Conservation (phyloP, 176 grass and related monocot species). For the Ananas comosus region DNA sequence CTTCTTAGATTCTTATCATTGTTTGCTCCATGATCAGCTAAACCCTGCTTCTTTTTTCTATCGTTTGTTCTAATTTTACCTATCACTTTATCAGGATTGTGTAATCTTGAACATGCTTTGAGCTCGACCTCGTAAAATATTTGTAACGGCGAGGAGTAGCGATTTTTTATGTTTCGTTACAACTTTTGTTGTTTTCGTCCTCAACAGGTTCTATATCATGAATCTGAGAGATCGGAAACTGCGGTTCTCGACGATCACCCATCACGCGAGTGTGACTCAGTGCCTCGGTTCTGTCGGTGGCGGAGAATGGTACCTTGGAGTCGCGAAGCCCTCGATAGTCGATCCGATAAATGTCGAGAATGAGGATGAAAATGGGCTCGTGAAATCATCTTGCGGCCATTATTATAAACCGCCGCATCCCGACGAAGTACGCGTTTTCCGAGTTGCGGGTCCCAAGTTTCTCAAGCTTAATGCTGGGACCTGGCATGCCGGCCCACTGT, state of each 20-base stretch:
- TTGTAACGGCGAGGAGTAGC: neutral
- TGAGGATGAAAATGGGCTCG: conserved; percentile 25
- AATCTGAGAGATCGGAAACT: conserved; percentile 39
- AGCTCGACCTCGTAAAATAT: neutral
- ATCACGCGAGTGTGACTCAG: conserved; percentile 92
- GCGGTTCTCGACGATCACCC: conserved; percentile 63
- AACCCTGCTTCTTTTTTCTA: too few relatives aligned
- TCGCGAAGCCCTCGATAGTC: conserved; percentile 66
- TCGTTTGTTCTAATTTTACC: too few relatives aligned
- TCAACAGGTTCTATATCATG: conserved; percentile 43
- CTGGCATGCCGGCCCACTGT: conserved; percentile 88
- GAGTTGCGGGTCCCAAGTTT: conserved; percentile 71
- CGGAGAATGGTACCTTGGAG: conserved; percentile 75
- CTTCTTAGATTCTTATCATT: too few relatives aligned
- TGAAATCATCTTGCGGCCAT: conserved; percentile 44
- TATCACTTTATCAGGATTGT: too few relatives aligned
- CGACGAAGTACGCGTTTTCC: conserved; percentile 63
- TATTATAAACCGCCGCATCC: conserved; percentile 60
- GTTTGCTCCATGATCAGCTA: too few relatives aligned
- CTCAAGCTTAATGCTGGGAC: conserved; percentile 81
- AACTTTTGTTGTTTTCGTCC: neutral
- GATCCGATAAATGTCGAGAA: conserved; percentile 30
- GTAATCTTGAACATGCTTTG: too few relatives aligned
- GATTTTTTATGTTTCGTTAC: neutral
- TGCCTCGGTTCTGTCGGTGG: conserved; percentile 79